Conservation (phyloP, 2,329 filamentous ascomycete species). For the Trichoderma sp. region DNA sequence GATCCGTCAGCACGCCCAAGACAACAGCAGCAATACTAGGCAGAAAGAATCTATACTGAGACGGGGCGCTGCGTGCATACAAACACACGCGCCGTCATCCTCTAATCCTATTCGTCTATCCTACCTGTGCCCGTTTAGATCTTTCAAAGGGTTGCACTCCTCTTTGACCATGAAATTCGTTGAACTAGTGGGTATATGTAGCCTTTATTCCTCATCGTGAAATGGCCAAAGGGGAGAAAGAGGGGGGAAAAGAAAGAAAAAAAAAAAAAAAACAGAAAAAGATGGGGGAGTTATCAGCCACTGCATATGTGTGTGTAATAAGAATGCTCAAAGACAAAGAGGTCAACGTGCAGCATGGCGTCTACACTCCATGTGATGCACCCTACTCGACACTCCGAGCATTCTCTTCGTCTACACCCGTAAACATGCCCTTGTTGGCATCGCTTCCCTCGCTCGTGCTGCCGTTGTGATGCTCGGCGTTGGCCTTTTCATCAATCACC, state of each 20-base stretch:
- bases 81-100: not conserved
- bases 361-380: not conserved
- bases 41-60: not conserved
- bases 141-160: not conserved
- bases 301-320: not conserved
- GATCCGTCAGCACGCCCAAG: not conserved
- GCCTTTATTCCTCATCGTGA: not conserved
- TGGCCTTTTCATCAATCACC: constrained; percentile 39
- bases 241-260: not conserved
- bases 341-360: not conserved
- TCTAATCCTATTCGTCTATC: not conserved
- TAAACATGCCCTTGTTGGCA: constrained; percentile 30
- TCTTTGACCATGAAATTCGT: not conserved
- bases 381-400: constrained; percentile 26
- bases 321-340: not conserved
- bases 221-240: not conserved
- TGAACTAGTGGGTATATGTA: constrained; percentile 1
- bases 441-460: constrained; percentile 27
- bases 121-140: not conserved
- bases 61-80: not conserved
- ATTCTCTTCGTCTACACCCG: constrained; percentile 35
- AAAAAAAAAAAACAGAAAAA: not conserved
- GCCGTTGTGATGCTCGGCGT: constrained; percentile 29
- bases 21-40: not conserved
- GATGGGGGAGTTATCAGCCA: not conserved